Evolutionary conservation across 2,329 filamentous ascomycete genomes (phyloP).

Genomic region (Didymella sp.): DNA sequence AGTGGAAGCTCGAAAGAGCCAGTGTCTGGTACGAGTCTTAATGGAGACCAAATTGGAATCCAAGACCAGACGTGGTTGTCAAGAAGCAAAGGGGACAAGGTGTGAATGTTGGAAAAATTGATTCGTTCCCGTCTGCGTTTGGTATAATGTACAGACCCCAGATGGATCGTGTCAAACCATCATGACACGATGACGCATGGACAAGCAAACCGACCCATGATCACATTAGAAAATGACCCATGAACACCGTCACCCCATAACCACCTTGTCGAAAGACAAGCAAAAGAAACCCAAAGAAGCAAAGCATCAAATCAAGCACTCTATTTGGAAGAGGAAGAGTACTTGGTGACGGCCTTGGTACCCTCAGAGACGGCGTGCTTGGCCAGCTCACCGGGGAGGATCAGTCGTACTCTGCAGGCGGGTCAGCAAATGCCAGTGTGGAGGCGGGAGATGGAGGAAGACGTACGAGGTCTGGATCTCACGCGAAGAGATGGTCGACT

Average conservation of each 20-base stretch:
- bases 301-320: conserved; percentile 54
- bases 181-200: conserved; percentile 47
- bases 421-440: conserved; percentile 37
- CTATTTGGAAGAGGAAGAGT: conserved; percentile 99
- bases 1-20: neutral
- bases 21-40: conserved; percentile 3
- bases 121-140: conserved; percentile 51
- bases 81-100: neutral
- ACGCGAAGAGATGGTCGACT: conserved; percentile 98
- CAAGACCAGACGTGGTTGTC: neutral
- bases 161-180: conserved; percentile 48
- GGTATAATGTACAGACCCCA: conserved; percentile 53
- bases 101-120: conserved; percentile 50
- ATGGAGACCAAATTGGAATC: neutral
- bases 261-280: conserved; percentile 56
- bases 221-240: conserved; percentile 58
- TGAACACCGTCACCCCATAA: conserved; percentile 53
- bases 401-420: conserved; percentile 76
- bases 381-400: conserved; percentile 96
- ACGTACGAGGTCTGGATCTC: conserved; percentile 96
- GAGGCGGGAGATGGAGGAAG: neutral
- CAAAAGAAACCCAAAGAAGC: conserved; percentile 61
- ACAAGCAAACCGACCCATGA: conserved; percentile 58
- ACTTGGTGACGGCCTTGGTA: conserved; percentile 99
- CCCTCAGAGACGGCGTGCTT: conserved; percentile 99